A percentile compares a stretch with the other conserved stretches of the same genome.
Conservation (phyloP, 768 basidiomycete genomes). For the Coprinopsis cinerea region DNA sequence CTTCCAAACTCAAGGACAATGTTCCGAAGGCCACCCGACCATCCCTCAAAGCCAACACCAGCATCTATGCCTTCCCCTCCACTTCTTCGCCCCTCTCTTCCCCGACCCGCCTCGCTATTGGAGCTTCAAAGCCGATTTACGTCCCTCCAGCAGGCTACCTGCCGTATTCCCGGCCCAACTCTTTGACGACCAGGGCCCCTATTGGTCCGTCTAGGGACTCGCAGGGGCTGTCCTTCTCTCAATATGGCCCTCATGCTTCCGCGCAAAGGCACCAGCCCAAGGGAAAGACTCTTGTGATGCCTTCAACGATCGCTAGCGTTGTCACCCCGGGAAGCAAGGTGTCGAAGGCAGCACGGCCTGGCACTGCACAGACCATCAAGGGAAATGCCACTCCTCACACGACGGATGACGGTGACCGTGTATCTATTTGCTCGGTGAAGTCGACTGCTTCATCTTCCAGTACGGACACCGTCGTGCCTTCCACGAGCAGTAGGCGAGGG, state of each 20-base stretch:
- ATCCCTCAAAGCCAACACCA: background rate
- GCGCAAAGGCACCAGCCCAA: background rate
- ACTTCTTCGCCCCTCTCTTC: background rate
- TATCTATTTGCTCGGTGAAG: background rate
- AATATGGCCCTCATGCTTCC: background rate
- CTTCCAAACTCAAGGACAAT: background rate
- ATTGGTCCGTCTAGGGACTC: constrained; percentile 1
- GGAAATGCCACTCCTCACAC: no score
- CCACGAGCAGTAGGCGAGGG: background rate
- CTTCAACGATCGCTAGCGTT: background rate
- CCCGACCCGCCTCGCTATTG: background rate
- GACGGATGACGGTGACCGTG: background rate
- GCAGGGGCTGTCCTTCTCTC: constrained; percentile 6
- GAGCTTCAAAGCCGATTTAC: background rate
- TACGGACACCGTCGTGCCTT: constrained; percentile 7
- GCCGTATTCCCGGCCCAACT: background rate
- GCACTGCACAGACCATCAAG: background rate
- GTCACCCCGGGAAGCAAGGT: background rate
- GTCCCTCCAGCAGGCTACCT: background rate
- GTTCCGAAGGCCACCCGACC: background rate
- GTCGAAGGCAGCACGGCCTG: no score
- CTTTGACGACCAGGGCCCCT: background rate
- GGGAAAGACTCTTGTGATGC: background rate
- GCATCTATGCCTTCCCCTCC: background rate
- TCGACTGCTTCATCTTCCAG: constrained; percentile 1